Evolutionary conservation across 176 grass and related monocot species (phyloP).

Genomic region (Musa schizocarpa): DNA sequence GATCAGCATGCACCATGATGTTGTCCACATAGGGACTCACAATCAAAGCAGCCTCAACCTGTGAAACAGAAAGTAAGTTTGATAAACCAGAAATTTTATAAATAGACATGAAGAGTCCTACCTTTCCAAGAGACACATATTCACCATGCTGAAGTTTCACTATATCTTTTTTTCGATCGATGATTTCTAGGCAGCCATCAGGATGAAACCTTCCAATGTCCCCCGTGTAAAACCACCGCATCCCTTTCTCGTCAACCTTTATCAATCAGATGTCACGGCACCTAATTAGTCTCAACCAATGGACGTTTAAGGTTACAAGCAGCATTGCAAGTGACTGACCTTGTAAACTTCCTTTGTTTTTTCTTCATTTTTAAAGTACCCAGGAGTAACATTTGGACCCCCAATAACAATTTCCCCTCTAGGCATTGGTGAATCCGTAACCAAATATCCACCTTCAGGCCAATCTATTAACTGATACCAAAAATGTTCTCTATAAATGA

Average conservation of each 20-base stretch:
- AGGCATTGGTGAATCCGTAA: slow-evolving; percentile 73
- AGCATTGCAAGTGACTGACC: slow-evolving; percentile 24
- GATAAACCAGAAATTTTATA: not conserved
- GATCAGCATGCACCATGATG: slow-evolving; percentile 79
- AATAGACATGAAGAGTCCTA: slow-evolving; percentile 8
- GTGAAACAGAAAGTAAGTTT: slow-evolving; percentile 15
- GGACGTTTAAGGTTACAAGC: not conserved
- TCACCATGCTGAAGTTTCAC: slow-evolving; percentile 95
- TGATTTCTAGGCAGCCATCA: slow-evolving; percentile 77
- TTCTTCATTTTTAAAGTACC: slow-evolving; percentile 76
- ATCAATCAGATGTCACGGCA: not conserved
- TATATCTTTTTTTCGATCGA: slow-evolving; percentile 90
- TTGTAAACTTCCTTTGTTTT: slow-evolving; percentile 80
- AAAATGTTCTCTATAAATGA: not conserved
- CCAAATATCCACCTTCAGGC: slow-evolving; percentile 68
- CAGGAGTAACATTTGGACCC: slow-evolving; percentile 59
- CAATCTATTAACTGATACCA: slow-evolving; percentile 56
- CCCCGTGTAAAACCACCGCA: slow-evolving; percentile 79
- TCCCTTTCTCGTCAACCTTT: slow-evolving; percentile 62
- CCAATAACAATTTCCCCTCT: slow-evolving; percentile 75
- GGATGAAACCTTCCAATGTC: slow-evolving; percentile 87
- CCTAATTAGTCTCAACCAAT: not conserved
- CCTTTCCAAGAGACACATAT: slow-evolving; percentile 89
- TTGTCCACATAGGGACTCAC: slow-evolving; percentile 65
- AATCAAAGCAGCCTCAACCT: slow-evolving; percentile 65